These are phyloP conservation scores for Acanthamoeba triangularis DNA, from an alignment of 208 protist genomes.

Conservation along the genomic window DNA sequence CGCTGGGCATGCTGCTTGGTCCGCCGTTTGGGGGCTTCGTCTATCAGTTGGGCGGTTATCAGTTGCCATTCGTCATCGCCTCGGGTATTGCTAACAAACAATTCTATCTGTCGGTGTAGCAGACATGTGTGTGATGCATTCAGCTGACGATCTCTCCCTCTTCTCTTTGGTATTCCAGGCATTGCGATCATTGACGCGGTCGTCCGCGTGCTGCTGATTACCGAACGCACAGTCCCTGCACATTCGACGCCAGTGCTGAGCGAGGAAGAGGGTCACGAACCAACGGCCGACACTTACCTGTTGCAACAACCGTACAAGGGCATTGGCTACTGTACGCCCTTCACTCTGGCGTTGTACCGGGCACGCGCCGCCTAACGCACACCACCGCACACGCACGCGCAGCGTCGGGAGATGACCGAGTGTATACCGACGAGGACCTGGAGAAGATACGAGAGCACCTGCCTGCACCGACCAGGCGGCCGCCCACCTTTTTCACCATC, in stretches of 20 bases:
- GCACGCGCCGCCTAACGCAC: background rate
- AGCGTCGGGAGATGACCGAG: background rate
- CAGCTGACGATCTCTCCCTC: background rate
- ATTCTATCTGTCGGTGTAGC: no score
- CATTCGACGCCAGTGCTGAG: no score
- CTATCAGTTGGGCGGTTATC: slow-evolving; percentile 1
- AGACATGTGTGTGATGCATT: no score
- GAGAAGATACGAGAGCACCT: background rate
- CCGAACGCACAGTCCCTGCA: background rate
- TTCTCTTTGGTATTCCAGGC: background rate
- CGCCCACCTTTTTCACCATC: slow-evolving; percentile 3
- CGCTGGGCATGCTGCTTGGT: background rate
- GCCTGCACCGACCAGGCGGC: background rate
- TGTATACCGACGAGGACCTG: background rate
- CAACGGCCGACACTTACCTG: no score
- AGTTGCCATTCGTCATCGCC: background rate
- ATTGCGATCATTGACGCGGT: no score
- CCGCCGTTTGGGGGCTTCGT: slow-evolving; percentile 28
- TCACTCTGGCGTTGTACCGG: background rate
- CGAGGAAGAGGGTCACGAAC: no score
- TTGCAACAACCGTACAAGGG: no score
- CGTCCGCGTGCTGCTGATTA: no score
- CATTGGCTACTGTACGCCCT: no score
- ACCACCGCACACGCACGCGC: background rate
- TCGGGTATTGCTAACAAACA: background rate